A percentile compares a stretch with the other conserved stretches of the same genome.
Evolutionary conservation across 306 rosid species (phyloP).

Genomic region (Prunus fruticosa): DNA sequence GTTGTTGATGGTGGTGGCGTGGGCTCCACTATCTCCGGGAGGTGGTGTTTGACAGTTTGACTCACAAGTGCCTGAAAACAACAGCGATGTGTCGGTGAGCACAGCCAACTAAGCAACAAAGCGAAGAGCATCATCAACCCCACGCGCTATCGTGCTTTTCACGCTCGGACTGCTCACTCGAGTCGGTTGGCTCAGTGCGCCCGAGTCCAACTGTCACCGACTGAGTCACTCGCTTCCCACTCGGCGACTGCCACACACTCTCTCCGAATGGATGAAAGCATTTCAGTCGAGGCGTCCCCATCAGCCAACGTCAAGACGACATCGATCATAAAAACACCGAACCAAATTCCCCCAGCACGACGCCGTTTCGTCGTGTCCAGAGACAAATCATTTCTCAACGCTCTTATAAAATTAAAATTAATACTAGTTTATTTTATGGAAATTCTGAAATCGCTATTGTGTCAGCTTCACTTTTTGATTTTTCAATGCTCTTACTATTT

Average conservation of each 20-base stretch:
- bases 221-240: background rate
- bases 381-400: background rate
- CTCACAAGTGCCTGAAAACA: background rate
- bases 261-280: background rate
- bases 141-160: background rate
- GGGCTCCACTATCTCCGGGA: slow-evolving; percentile 10
- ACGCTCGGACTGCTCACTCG: background rate
- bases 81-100: slow-evolving; percentile 36
- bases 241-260: background rate
- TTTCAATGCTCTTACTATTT: background rate
- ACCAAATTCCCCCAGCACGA: slow-evolving; percentile 12
- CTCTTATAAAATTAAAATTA: background rate
- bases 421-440: background rate
- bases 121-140: background rate
- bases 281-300: slow-evolving; percentile 27
- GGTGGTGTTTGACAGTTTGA: background rate
- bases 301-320: slow-evolving; percentile 32
- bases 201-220: background rate
- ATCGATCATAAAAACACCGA: background rate
- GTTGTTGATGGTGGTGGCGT: background rate
- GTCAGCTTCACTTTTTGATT: slow-evolving; percentile 11
- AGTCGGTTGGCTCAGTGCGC: background rate
- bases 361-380: slow-evolving; percentile 27
- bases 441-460: slow-evolving; percentile 18
- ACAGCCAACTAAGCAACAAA: slow-evolving; percentile 4